Evolutionary conservation across 2,329 filamentous ascomycete species (phyloP).

Genomic region (Fusarium buharicum): DNA sequence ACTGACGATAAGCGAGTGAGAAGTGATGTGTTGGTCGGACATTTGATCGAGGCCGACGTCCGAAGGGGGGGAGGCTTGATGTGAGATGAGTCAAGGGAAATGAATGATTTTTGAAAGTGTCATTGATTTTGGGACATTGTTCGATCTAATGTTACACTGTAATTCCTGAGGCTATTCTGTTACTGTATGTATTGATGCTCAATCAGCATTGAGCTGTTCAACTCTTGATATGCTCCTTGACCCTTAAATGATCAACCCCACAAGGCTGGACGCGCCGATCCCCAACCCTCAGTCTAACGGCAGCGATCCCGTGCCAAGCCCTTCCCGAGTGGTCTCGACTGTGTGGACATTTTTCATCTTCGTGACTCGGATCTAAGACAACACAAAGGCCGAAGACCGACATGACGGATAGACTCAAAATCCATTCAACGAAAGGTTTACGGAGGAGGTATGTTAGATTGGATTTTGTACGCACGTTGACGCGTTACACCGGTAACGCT

Average conservation of each 20-base stretch:
- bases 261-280: neutral
- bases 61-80: conserved; percentile 41
- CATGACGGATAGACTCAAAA: neutral
- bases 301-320: conserved; percentile 23
- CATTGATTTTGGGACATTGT: conserved; percentile 20
- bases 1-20: conserved; percentile 19
- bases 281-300: neutral
- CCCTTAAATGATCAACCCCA: neutral
- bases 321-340: conserved; percentile 24
- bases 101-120: conserved; percentile 16
- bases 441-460: neutral
- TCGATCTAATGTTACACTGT: too few relatives aligned
- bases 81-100: neutral
- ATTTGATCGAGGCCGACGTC: conserved; percentile 46
- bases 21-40: conserved; percentile 34
- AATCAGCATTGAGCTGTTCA: too few relatives aligned
- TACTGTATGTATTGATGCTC: too few relatives aligned
- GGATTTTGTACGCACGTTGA: neutral
- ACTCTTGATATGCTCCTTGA: too few relatives aligned
- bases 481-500: conserved; percentile 9
- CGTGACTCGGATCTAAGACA: conserved; percentile 12
- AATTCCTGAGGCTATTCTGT: too few relatives aligned
- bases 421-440: too few relatives aligned
- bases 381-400: conserved; percentile 14
- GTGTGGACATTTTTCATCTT: neutral